Conservation (phyloP, 257 asterid genomes). For the Primulina eburnea region DNA sequence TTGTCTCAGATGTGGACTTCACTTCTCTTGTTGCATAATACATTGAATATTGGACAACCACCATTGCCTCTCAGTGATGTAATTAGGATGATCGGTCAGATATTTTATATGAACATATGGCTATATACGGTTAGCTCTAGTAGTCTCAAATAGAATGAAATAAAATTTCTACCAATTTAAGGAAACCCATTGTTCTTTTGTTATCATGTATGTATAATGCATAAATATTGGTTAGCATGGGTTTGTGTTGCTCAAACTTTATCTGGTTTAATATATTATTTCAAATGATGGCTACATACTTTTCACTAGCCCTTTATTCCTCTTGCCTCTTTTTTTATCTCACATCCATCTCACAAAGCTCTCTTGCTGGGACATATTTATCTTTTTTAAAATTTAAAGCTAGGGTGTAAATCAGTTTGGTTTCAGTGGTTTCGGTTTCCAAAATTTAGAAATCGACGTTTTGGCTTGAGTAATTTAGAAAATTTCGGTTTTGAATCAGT, state of each 20-base stretch:
- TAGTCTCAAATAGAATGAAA: constrained; percentile 20
- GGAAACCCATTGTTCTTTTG: constrained; percentile 2
- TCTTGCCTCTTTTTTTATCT: constrained; percentile 17
- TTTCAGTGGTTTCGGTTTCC: no score
- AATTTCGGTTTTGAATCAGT: no score
- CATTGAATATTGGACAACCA: not conserved
- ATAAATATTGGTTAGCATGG: constrained; percentile 26
- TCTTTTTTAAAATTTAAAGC: not conserved
- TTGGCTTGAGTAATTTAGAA: not conserved
- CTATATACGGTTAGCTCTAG: constrained; percentile 21
- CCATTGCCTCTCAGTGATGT: not conserved
- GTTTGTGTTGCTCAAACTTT: constrained; percentile 30
- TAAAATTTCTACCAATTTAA: constrained; percentile 17
- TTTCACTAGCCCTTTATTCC: constrained; percentile 16
- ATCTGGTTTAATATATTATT: constrained; percentile 26
- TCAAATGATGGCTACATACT: constrained; percentile 17
- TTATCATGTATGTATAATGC: constrained; percentile 11
- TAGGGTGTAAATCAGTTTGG: not conserved
- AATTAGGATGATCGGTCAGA: constrained; percentile 19
- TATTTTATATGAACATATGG: constrained; percentile 13
- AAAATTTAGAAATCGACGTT: no score
- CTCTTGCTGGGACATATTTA: constrained; percentile 3
- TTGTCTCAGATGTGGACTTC: no score
- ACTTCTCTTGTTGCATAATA: no score
- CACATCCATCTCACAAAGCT: constrained; percentile 3